A percentile compares a stretch with the other conserved stretches of the same genome.
phyloP scores from a whole-genome alignment of 495 filamentous ascomycete genomes.

The Penicillium diatomitis region DNA sequence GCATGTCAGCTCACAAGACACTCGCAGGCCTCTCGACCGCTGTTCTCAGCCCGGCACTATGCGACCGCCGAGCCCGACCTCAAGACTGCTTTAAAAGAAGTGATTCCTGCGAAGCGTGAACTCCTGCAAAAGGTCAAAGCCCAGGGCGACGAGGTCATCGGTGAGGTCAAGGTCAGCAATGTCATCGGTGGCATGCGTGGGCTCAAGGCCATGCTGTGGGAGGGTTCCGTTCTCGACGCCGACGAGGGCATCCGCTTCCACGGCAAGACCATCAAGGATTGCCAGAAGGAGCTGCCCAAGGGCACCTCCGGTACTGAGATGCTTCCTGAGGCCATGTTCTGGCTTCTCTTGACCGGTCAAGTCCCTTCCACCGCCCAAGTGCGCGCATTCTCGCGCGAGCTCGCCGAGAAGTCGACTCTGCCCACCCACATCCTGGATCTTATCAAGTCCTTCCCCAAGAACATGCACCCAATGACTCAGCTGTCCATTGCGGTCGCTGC shows the following conservation, averaged over 20 bases:
- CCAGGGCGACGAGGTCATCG: conserved; percentile 71
- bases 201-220: conserved; percentile 96
- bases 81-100: conserved; percentile 70
- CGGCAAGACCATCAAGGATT: conserved; percentile 95
- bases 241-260: conserved; percentile 98
- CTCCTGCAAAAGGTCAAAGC: conserved; percentile 85
- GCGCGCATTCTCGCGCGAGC: conserved; percentile 69
- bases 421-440: conserved; percentile 77
- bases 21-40: conserved; percentile 17
- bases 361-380: conserved; percentile 77
- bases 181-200: conserved; percentile 95
- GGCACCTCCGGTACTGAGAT: conserved; percentile 93
- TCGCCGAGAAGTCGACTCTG: conserved; percentile 79
- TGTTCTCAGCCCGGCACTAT: conserved; percentile 26
- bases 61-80: conserved; percentile 73
- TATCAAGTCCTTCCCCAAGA: conserved; percentile 79
- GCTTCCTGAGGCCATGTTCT: conserved; percentile 99
- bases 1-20: background rate
- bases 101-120: conserved; percentile 87
- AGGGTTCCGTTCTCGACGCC: conserved; percentile 92
- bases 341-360: conserved; percentile 90
- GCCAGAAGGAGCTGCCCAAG: conserved; percentile 87
- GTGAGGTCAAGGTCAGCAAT: conserved; percentile 90
- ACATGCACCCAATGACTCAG: conserved; percentile 97
- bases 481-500: conserved; percentile 89